Evolutionary conservation across 495 filamentous ascomycete species (phyloP).

Genomic region (Aspergillus nanangensis): DNA sequence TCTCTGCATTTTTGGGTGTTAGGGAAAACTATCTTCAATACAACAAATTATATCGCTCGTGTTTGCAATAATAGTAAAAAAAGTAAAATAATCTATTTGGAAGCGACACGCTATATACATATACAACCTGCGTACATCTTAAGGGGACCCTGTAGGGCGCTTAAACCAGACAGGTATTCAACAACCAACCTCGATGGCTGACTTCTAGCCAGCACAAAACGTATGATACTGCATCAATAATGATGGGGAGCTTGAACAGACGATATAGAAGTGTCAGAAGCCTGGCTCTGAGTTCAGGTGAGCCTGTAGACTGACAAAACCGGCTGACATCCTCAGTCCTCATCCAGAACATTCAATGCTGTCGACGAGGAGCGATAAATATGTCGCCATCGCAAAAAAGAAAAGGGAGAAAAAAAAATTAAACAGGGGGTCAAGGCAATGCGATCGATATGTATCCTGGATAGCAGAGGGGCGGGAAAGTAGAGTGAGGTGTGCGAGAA

Average conservation of each 20-base stretch:
- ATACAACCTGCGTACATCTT: not conserved
- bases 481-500: not conserved
- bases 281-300: too few species aligned
- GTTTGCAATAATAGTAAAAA: not conserved
- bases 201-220: too few species aligned
- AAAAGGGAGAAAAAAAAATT: not conserved
- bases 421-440: too few species aligned
- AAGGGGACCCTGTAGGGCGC: not conserved
- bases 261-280: too few species aligned
- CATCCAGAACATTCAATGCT: not conserved
- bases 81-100: slow-evolving; percentile 1
- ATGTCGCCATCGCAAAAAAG: not conserved
- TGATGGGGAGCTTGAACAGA: too few species aligned
- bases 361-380: not conserved
- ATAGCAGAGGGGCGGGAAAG: not conserved
- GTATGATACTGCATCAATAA: too few species aligned
- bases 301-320: too few species aligned
- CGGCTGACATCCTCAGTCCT: not conserved
- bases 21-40: too few species aligned
- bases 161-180: not conserved
- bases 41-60: too few species aligned
- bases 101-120: slow-evolving; percentile 12
- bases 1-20: too few species aligned
- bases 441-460: too few species aligned
- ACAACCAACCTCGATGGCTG: not conserved